A percentile compares a stretch with the other conserved stretches of the same genome.
These are phyloP conservation scores for Centaurea solstitialis DNA, from an alignment of 129 eudicot genomes.

Conservation along the genomic window DNA sequence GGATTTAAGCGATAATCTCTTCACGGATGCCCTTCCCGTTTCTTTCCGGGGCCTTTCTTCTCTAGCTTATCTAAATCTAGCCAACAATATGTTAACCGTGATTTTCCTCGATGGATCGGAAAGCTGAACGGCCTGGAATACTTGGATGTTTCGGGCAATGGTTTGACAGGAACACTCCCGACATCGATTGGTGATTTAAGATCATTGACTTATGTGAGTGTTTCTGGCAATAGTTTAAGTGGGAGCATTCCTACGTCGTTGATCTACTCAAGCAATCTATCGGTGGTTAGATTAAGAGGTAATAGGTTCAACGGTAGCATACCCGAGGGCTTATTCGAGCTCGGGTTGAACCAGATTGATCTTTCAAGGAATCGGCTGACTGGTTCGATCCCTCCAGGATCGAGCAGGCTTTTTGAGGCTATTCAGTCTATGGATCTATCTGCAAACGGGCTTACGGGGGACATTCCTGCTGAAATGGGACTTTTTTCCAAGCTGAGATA, in stretches of 20 bases:
- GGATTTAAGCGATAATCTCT: slow-evolving; percentile 60
- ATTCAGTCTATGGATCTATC: slow-evolving; percentile 81
- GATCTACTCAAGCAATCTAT: slow-evolving; percentile 36
- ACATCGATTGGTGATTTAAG: slow-evolving; percentile 50
- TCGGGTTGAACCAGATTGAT: slow-evolving; percentile 68
- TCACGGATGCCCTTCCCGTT: slow-evolving; percentile 60
- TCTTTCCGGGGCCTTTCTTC: slow-evolving; percentile 50
- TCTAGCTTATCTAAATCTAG: slow-evolving; percentile 46
- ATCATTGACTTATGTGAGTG: slow-evolving; percentile 46
- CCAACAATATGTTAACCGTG: slow-evolving; percentile 56
- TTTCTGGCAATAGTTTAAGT: slow-evolving; percentile 55
- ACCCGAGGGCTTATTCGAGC: slow-evolving; percentile 65
- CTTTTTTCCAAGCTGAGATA: slow-evolving; percentile 65
- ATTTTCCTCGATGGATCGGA: slow-evolving; percentile 71
- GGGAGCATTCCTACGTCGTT: slow-evolving; percentile 59
- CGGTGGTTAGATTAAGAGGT: slow-evolving; percentile 49
- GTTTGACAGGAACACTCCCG: slow-evolving; percentile 59
- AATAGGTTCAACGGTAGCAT: slow-evolving; percentile 66
- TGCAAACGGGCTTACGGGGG: slow-evolving; percentile 60
- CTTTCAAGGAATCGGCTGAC: slow-evolving; percentile 62
- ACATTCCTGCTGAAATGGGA: slow-evolving; percentile 85
- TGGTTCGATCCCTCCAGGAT: slow-evolving; percentile 67
- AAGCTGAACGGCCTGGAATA: slow-evolving; percentile 48
- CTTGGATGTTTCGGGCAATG: slow-evolving; percentile 71
- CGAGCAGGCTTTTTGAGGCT: slow-evolving; percentile 55